Percentiles rank a stretch among this genome's conserved stretches.
These are phyloP conservation scores for Rhizomucor pusillus DNA, from an alignment of 371 early-diverging fungal genomes.

Conservation along the genomic window DNA sequence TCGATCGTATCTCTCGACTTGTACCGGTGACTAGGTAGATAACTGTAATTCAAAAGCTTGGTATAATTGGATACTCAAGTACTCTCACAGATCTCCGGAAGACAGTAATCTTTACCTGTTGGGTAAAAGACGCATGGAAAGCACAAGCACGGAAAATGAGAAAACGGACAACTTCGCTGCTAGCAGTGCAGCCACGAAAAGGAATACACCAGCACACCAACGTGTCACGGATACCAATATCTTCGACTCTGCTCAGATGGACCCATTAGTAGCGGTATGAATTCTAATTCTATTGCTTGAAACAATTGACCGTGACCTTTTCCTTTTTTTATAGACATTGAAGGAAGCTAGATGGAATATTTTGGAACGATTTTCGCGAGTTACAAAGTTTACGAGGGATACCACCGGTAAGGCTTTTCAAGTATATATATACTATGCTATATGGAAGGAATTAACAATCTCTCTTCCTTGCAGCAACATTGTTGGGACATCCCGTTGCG, in stretches of 20 bases:
- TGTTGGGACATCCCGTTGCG: constrained; percentile 78
- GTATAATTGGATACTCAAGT: not conserved
- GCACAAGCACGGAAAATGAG: not conserved
- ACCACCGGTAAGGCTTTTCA: constrained; percentile 48
- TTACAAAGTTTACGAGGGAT: constrained; percentile 77
- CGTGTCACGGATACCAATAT: constrained; percentile 5
- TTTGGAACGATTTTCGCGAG: constrained; percentile 79
- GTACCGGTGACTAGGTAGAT: constrained; percentile 6
- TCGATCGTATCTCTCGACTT: constrained; percentile 30
- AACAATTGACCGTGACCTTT: not conserved
- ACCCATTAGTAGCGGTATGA: constrained; percentile 41
- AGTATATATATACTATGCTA: not conserved
- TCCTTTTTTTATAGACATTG: constrained; percentile 9
- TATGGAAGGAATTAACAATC: not conserved
- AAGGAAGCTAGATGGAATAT: constrained; percentile 69
- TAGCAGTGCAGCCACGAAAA: too few species aligned
- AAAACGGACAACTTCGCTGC: not conserved
- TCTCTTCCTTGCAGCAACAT: constrained; percentile 38
- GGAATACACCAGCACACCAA: not conserved
- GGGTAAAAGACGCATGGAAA: not conserved
- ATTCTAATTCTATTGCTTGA: too few species aligned
- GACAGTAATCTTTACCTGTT: not conserved
- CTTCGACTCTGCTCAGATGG: constrained; percentile 44
- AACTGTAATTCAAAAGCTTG: constrained; percentile 17
- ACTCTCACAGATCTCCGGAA: not conserved